Evolutionary conservation across 441 rosid species (phyloP), one percentile per base, ranked within the genome.

Genomic region (Arabidopsis lyrata): DNA sequence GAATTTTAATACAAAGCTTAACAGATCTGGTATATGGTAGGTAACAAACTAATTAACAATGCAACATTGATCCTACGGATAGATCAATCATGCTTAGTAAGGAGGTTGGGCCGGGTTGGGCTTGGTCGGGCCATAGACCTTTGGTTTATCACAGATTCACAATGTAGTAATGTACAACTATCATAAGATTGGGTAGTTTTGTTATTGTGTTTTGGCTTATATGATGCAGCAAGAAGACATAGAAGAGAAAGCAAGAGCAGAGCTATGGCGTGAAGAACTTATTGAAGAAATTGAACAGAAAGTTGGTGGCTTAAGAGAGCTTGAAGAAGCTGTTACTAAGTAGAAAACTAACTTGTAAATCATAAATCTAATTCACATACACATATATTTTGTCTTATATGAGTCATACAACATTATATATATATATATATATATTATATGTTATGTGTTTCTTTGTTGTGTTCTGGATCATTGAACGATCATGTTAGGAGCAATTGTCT

Each of bases 231-330:
- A 91, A 89, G 97, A 87, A 63, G 93, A 91, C 54, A 88, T 87
- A 12, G 97, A 93, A 72, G 97, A 91, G 78, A 67, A 80, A 12
- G 90, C 96, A 16, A 86, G 98, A 77, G 96, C 93, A 48, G 96
- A 84, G 86, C 58, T 93, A 27, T 89, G 94, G 91, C 90, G 93
- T 0, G 97, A 93, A 84, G 97, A 91, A 77, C 84, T 93, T 80
- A 91, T 91, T 0, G 97, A 93, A 82, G 97, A 93, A 81, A 93
- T 91, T 18, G 97, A 93, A 77, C 88, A 91, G 80, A 91, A 88
- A 71, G 97, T 90, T 58, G 96, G 88, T 74, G 89, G 91, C 18
- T 75, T 88, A 32, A 82, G 86, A 3, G 98, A 93, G 52, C 78
- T 93, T 38, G 96, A 93, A 85, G 95, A 93, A 85, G 93, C 87